Conservation (phyloP, 31 red algal species). For the Bonnemaisonia californica region DNA sequence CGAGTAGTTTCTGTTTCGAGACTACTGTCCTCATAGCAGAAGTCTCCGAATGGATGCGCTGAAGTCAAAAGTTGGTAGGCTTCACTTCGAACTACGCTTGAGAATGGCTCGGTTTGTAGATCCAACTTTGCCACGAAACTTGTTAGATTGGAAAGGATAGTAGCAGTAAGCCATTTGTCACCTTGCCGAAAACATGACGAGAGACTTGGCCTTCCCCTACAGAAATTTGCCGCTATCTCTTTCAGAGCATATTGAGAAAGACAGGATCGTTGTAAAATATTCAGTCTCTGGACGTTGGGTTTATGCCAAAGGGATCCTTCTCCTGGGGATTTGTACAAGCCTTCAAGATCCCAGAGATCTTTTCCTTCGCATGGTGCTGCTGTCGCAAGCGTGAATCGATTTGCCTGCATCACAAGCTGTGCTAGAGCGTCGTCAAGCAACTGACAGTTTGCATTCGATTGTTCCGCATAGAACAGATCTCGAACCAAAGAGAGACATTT, state of each 20-base stretch:
- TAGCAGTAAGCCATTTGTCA: constrained; percentile 51
- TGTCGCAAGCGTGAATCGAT: constrained; percentile 43
- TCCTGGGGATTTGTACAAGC: constrained; percentile 42
- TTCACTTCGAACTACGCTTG: neutral
- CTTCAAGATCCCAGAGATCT: constrained; percentile 59
- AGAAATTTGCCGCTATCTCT: constrained; percentile 47
- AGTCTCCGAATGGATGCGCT: constrained; percentile 45
- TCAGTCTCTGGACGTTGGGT: constrained; percentile 41
- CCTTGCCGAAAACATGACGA: constrained; percentile 47
- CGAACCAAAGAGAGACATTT: constrained; percentile 35
- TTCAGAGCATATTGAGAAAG: constrained; percentile 33
- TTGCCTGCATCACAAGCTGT: constrained; percentile 55
- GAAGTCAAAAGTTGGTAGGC: constrained; percentile 23
- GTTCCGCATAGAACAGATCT: constrained; percentile 26
- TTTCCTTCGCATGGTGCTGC: constrained; percentile 44
- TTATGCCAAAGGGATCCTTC: constrained; percentile 36
- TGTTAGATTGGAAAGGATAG: constrained; percentile 50
- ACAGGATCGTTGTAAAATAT: constrained; percentile 21
- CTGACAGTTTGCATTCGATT: constrained; percentile 25
- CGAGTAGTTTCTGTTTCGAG: constrained; percentile 35
- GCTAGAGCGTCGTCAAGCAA: constrained; percentile 57
- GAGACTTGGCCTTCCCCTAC: constrained; percentile 32
- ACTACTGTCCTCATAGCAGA: constrained; percentile 35
- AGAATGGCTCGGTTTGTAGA: neutral
- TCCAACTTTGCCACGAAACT: constrained; percentile 18